Conservation (phyloP, 768 basidiomycete species). For the Kondoa subrosea region DNA sequence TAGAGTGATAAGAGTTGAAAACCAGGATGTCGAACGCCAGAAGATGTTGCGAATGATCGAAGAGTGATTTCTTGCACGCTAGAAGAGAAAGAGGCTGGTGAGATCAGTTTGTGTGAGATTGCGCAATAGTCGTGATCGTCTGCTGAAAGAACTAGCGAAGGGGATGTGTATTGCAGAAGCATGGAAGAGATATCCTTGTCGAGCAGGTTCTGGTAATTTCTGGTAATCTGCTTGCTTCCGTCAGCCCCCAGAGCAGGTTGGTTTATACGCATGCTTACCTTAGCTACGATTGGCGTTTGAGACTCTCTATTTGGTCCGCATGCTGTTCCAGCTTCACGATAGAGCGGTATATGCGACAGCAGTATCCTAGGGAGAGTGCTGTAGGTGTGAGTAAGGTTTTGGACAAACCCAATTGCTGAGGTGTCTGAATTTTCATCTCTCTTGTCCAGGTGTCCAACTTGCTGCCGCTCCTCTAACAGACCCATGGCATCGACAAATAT, state of each 20-base stretch:
- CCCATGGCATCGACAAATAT: slow-evolving; percentile 57
- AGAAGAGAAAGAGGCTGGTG: slow-evolving; percentile 25
- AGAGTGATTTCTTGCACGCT: slow-evolving; percentile 59
- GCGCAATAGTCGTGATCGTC: slow-evolving; percentile 96
- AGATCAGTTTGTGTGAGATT: slow-evolving; percentile 38
- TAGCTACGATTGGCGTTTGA: slow-evolving; percentile 45
- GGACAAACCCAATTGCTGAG: slow-evolving; percentile 36
- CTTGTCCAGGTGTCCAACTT: slow-evolving; percentile 4
- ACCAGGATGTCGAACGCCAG: slow-evolving; percentile 67
- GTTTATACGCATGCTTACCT: too few relatives aligned
- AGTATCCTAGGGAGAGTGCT: slow-evolving; percentile 44
- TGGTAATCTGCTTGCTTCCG: slow-evolving; percentile 41
- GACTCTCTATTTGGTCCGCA: slow-evolving; percentile 68
- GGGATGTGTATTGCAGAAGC: slow-evolving; percentile 48
- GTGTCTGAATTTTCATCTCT: background rate
- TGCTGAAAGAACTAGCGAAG: slow-evolving; percentile 62
- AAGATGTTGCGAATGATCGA: slow-evolving; percentile 77
- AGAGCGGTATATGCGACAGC: slow-evolving; percentile 78
- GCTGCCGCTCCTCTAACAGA: slow-evolving; percentile 47
- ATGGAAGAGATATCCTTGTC: slow-evolving; percentile 49
- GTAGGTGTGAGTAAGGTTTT: slow-evolving; percentile 33
- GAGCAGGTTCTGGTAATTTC: slow-evolving; percentile 53
- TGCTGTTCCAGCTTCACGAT: slow-evolving; percentile 46
- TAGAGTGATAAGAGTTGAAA: slow-evolving; percentile 71
- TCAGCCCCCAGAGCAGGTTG: slow-evolving; percentile 57